These are phyloP conservation scores for Phanerochaete carnosa DNA, from an alignment of 768 basidiomycete species.

Conservation along the genomic window DNA sequence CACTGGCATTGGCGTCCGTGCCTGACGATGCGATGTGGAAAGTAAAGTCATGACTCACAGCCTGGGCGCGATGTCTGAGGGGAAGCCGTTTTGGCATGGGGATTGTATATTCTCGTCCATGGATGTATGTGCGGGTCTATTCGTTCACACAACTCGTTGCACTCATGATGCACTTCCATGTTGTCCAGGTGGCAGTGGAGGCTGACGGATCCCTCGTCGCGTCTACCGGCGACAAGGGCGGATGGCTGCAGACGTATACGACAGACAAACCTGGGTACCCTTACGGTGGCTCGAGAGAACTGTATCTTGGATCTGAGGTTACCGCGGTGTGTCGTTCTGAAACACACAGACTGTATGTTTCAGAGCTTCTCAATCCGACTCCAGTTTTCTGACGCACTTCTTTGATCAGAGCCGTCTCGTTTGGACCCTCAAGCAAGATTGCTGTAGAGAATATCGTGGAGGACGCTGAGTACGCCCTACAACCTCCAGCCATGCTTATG, in stretches of 20 bases:
- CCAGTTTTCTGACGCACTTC: neutral
- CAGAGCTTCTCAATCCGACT: neutral
- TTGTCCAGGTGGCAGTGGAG: neutral
- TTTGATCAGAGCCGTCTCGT: constrained; percentile 47
- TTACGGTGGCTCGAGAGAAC: constrained; percentile 1
- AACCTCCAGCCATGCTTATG: neutral
- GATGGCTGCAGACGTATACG: constrained; percentile 9
- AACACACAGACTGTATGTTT: constrained; percentile 5
- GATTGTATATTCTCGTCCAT: neutral
- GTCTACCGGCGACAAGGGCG: constrained; percentile 7
- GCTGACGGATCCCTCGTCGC: neutral
- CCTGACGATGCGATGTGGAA: neutral
- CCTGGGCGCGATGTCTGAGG: constrained; percentile 1
- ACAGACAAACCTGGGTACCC: neutral
- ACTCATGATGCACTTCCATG: no score
- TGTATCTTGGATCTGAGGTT: constrained; percentile 9
- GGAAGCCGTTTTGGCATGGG: constrained; percentile 6
- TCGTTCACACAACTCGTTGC: neutral
- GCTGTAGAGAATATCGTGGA: constrained; percentile 40
- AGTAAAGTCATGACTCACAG: neutral
- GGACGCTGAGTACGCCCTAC: constrained; percentile 33
- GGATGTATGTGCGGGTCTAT: neutral
- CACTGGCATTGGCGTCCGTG: neutral
- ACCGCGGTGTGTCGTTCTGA: constrained; percentile 10
- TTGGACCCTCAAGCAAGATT: constrained; percentile 51